Percentiles rank a stretch among this genome's conserved stretches.
Conservation (phyloP, 192 early-diverging fungal genomes). For the Radiomyces spectabilis region DNA sequence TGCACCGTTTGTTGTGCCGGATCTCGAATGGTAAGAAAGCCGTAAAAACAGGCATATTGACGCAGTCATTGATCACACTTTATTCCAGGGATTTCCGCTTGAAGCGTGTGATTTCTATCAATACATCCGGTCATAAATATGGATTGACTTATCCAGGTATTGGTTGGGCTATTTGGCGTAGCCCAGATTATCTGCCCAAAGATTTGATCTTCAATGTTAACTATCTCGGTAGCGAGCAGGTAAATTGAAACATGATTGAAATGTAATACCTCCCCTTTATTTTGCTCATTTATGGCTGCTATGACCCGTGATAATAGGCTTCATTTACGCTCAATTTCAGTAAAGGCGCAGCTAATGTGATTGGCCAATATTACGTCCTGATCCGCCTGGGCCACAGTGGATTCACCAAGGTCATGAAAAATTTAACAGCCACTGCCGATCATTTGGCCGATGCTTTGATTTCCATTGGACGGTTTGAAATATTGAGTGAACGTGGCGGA, state of each 20-base stretch:
- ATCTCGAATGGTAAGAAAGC: conserved; percentile 57
- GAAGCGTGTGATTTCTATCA: conserved; percentile 68
- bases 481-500: conserved; percentile 36
- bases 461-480: conserved; percentile 50
- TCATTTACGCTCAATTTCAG: conserved; percentile 77
- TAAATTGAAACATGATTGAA: conserved; percentile 6
- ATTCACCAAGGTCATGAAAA: conserved; percentile 60
- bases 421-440: conserved; percentile 47
- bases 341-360: conserved; percentile 57
- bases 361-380: conserved; percentile 82
- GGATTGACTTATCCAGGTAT: conserved; percentile 78
- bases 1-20: conserved; percentile 75
- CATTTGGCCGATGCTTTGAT: conserved; percentile 46
- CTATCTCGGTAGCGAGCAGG: conserved; percentile 64
- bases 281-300: no score
- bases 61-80: not conserved
- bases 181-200: conserved; percentile 57
- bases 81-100: conserved; percentile 46
- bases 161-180: conserved; percentile 77
- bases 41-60: not conserved
- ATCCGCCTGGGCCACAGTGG: conserved; percentile 63
- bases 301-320: no score
- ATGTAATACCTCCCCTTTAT: no score
- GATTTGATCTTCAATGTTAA: conserved; percentile 70
- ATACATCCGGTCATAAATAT: conserved; percentile 81